A percentile compares a stretch with the other conserved stretches of the same genome.
phyloP scores from a whole-genome alignment of 768 basidiomycete species.

The Pisolithus albus region DNA sequence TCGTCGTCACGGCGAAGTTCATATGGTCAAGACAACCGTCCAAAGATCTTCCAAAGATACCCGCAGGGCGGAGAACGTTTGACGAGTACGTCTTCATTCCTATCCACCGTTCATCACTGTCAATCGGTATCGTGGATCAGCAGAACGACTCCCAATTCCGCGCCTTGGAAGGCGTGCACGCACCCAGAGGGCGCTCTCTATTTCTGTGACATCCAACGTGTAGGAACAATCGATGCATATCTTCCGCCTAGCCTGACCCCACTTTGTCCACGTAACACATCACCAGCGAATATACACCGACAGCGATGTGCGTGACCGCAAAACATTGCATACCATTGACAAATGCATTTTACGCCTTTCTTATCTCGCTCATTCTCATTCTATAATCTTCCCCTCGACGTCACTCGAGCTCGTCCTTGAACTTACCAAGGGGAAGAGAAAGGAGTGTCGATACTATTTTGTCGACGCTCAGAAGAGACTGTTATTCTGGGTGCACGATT shows the following conservation, averaged over 20 bases:
- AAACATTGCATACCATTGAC: neutral
- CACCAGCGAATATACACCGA: slow-evolving; percentile 8
- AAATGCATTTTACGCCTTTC: neutral
- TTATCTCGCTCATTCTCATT: neutral
- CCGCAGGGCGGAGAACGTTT: neutral
- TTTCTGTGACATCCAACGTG: slow-evolving; percentile 18
- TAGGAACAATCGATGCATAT: neutral
- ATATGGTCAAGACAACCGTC: neutral
- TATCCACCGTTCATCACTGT: no score
- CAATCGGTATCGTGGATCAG: neutral
- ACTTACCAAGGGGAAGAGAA: neutral
- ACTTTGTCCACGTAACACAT: no score
- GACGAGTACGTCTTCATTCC: neutral
- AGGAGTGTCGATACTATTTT: slow-evolving; percentile 7
- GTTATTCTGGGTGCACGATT: slow-evolving; percentile 8
- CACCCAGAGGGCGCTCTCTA: slow-evolving; percentile 22
- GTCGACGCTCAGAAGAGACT: slow-evolving; percentile 1
- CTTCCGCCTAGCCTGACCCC: neutral
- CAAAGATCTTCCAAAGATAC: neutral
- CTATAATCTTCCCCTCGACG: neutral
- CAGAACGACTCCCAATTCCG: neutral
- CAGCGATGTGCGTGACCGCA: slow-evolving; percentile 1
- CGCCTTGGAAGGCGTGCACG: slow-evolving; percentile 10
- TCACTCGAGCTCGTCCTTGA: slow-evolving; percentile 6
- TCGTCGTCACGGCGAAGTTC: neutral